Evolutionary conservation across 805 yeast genomes (phyloP).

Genomic region (Candida stauntonica): DNA sequence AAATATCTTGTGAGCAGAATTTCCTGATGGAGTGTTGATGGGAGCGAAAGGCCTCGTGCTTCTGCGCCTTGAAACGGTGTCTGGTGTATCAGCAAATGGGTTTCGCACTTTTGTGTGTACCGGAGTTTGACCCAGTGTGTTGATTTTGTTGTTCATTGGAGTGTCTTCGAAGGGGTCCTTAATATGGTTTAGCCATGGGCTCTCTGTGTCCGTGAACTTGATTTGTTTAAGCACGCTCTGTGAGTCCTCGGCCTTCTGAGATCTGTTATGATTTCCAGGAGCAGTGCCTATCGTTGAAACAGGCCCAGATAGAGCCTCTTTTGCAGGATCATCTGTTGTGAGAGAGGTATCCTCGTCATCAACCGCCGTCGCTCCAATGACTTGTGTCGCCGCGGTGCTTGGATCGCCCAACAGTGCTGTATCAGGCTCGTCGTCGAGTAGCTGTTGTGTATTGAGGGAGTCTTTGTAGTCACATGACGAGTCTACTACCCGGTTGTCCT

Average conservation of each 20-base stretch:
- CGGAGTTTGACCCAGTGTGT: slow-evolving; percentile 14
- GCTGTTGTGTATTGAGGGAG: slow-evolving; percentile 19
- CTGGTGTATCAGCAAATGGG: slow-evolving; percentile 18
- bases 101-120: slow-evolving; percentile 6
- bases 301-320: too few relatives aligned
- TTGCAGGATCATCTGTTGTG: too few relatives aligned
- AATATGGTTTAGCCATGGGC: slow-evolving; percentile 29
- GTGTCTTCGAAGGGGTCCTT: slow-evolving; percentile 36
- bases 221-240: slow-evolving; percentile 20
- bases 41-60: neutral
- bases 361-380: neutral
- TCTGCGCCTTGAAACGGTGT: neutral
- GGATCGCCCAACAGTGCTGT: slow-evolving; percentile 4
- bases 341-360: neutral
- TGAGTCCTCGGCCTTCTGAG: slow-evolving; percentile 5
- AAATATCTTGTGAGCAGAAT: slow-evolving; percentile 17
- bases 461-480: slow-evolving; percentile 23
- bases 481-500: slow-evolving; percentile 24
- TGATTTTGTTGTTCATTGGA: slow-evolving; percentile 11
- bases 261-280: too few relatives aligned
- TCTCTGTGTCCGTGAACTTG: slow-evolving; percentile 11
- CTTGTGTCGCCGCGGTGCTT: neutral
- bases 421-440: slow-evolving; percentile 11
- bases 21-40: slow-evolving; percentile 8
- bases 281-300: too few relatives aligned